Conservation (phyloP, 805 yeast species). For the Starmerella riodocensis region DNA sequence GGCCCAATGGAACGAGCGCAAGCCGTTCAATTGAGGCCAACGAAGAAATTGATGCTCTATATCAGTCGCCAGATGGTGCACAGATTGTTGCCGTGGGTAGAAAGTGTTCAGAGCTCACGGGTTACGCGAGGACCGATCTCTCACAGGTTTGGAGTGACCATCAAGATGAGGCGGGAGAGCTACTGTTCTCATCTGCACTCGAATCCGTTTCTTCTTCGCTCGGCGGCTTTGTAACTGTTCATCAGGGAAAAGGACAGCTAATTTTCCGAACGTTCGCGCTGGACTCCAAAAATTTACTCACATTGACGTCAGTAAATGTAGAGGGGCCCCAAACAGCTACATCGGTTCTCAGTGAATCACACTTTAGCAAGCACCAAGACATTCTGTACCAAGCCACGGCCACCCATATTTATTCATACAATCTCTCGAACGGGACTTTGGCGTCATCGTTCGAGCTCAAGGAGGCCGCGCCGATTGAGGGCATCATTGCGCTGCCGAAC, state of each 20-base stretch:
- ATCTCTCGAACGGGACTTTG: conserved; percentile 7
- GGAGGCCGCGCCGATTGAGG: conserved; percentile 4
- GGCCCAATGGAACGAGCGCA: neutral
- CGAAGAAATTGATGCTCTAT: conserved; percentile 9
- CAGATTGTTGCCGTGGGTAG: conserved; percentile 2
- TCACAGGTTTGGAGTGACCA: neutral
- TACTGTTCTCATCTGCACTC: neutral
- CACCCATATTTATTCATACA: neutral
- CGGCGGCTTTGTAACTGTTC: neutral
- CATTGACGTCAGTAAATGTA: neutral
- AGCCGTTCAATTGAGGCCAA: conserved; percentile 4
- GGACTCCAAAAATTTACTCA: neutral
- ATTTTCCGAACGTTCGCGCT: neutral
- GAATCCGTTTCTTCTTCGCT: neutral
- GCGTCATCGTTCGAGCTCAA: conserved; percentile 8
- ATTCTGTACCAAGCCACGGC: conserved; percentile 5
- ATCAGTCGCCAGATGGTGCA: neutral
- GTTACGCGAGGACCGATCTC: neutral
- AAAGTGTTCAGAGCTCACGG: neutral
- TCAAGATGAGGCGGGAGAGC: neutral
- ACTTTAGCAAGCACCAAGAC: conserved; percentile 8
- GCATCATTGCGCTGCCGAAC: conserved; percentile 16
- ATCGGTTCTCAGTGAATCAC: neutral
- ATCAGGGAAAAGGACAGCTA: neutral
- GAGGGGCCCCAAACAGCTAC: neutral